Conservation (phyloP, 1,284 basidiomycete species). For the Pseudomicrostroma phylloplanum region DNA sequence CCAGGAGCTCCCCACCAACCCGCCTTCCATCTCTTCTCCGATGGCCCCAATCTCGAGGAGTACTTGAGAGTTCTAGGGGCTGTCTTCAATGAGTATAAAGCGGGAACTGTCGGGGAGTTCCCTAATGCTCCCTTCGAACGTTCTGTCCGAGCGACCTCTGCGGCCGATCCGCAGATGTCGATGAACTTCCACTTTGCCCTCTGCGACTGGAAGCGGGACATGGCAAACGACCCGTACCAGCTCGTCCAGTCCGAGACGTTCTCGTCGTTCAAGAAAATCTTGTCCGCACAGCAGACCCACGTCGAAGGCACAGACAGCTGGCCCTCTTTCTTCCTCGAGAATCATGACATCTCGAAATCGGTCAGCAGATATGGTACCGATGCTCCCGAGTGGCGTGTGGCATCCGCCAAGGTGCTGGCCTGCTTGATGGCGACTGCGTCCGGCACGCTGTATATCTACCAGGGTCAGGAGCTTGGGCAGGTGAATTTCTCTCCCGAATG, state of each 20-base stretch:
- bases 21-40: slow-evolving; percentile 53
- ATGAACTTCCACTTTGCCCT: slow-evolving; percentile 59
- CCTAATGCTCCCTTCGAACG: slow-evolving; percentile 19
- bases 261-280: slow-evolving; percentile 58
- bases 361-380: slow-evolving; percentile 62
- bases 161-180: slow-evolving; percentile 59
- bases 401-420: slow-evolving; percentile 63
- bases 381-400: slow-evolving; percentile 56
- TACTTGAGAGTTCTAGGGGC: slow-evolving; percentile 63
- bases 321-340: slow-evolving; percentile 54
- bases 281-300: slow-evolving; percentile 60
- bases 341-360: slow-evolving; percentile 59
- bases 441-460: slow-evolving; percentile 67
- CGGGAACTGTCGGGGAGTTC: slow-evolving; percentile 66
- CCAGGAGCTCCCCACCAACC: slow-evolving; percentile 59
- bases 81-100: slow-evolving; percentile 51
- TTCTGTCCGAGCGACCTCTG: slow-evolving; percentile 47
- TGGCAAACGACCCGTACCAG: neutral
- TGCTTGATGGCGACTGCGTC: slow-evolving; percentile 61
- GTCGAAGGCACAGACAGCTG: slow-evolving; percentile 28
- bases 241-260: slow-evolving; percentile 40
- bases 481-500: slow-evolving; percentile 64
- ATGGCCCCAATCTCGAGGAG: slow-evolving; percentile 57
- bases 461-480: slow-evolving; percentile 62
- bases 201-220: slow-evolving; percentile 56